Base-by-base conservation (phyloP, 305 asterid species). In the Fraxinus greggii region DNA sequence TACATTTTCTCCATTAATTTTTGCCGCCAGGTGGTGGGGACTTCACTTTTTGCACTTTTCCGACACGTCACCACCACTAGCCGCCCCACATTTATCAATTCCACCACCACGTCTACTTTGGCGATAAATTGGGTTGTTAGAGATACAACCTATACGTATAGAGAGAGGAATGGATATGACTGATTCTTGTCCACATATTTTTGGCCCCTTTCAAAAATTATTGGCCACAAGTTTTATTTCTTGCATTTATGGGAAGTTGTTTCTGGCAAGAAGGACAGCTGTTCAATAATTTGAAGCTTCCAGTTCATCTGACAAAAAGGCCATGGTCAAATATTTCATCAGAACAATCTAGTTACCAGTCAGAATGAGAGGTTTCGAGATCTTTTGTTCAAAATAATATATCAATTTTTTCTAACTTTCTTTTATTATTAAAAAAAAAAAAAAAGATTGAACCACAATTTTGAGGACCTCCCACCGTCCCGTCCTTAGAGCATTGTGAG, bases 41-140 rank as follows among this genome's bases (percentile, higher is more conserved):
- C 86, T 83, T 45, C 72, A 51, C 48, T 54, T 82, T 81, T 86
- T 89, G 91, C 91, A 77, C 92, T 90, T 92, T 92, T 85, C 32
- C 15, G 83, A 86, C 94, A 90, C 90, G 92, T 92, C 93, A 88
- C 63, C 73, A 45, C 89, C 88, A 87, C 86, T 72, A 45, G 86
- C 91, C 89, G 86, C 88, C 92, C 85, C 80, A 61, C 83, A 56
- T 21, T 63, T 38, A 5, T 56, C 3, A 10, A 67, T 70, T 35
- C 72, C 90, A 87, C 86, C 54, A 42, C n/a, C 89, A 84, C 82
- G 32, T 56, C 54, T 3, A 42, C 12, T 42, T 12, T 42, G 54
- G 5, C 54, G 54, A 42, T 12, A 42, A 42, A 42, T 42, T 56
- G 5, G 28, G 28, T 19, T 1, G 84, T n/a, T 78, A 80, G 81